phyloP scores from a whole-genome alignment of 129 eudicot genomes.

The Heracleum sosnowskyi region DNA sequence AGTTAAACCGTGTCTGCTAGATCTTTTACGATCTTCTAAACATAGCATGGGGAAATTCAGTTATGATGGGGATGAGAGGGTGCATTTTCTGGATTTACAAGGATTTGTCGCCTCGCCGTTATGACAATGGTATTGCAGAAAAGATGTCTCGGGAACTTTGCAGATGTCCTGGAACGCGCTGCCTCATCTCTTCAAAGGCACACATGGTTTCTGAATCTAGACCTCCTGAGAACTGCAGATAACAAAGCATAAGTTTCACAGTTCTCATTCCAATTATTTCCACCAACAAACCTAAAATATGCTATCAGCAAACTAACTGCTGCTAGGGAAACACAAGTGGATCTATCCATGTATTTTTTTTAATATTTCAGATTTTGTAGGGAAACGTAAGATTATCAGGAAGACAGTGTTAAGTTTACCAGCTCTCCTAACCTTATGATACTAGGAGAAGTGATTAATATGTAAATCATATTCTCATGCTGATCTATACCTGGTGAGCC shows the following conservation, averaged over 20 bases:
- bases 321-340: background rate
- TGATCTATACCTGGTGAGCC: slow-evolving; percentile 20
- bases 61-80: background rate
- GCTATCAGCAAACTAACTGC: background rate
- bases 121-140: slow-evolving; percentile 14
- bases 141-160: slow-evolving; percentile 15
- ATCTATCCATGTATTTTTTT: background rate
- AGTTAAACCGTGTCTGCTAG: background rate
- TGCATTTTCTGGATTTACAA: background rate
- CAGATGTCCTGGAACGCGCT: slow-evolving; percentile 21
- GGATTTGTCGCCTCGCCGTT: background rate
- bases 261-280: background rate
- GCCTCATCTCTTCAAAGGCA: slow-evolving; percentile 24
- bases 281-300: background rate
- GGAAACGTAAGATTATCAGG: background rate
- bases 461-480: background rate
- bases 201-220: slow-evolving; percentile 26
- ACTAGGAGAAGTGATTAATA: background rate
- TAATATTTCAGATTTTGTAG: background rate
- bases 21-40: background rate
- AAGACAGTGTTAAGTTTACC: background rate
- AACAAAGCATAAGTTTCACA: background rate
- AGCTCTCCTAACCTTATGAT: background rate
- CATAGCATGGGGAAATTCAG: background rate
- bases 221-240: slow-evolving; percentile 28